Percentiles rank a stretch among this genome's conserved stretches.
Conservation (phyloP, 2,329 filamentous ascomycete species). For the Cucurbitaria berberidis region DNA sequence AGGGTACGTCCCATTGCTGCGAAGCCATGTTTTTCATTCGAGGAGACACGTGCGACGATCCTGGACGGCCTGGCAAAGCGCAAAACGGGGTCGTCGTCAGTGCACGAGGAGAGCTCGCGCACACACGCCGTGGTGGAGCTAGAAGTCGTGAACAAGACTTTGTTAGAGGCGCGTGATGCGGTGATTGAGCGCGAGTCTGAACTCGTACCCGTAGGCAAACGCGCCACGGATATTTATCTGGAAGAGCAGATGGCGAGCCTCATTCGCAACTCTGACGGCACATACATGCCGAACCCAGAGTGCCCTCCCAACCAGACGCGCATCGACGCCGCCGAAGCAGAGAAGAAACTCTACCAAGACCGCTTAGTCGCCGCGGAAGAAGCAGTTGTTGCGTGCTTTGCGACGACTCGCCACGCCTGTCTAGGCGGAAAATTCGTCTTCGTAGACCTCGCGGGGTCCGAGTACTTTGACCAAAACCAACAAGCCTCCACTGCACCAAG, state of each 20-base stretch:
- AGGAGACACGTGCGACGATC: conserved; percentile 39
- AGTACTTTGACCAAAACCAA: conserved; percentile 45
- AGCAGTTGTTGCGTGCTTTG: conserved; percentile 33
- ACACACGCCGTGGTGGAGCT: conserved; percentile 54
- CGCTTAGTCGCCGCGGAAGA: conserved; percentile 46
- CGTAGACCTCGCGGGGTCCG: conserved; percentile 55
- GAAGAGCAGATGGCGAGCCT: conserved; percentile 46
- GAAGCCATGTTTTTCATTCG: conserved; percentile 47
- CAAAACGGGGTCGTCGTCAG: conserved; percentile 47
- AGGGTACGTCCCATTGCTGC: conserved; percentile 50
- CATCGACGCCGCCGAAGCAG: conserved; percentile 50
- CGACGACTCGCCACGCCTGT: conserved; percentile 22
- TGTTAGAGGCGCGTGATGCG: conserved; percentile 48
- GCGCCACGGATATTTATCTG: conserved; percentile 50
- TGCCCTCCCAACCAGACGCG: conserved; percentile 45
- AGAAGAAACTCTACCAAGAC: conserved; percentile 47
- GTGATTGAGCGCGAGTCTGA: conserved; percentile 53
- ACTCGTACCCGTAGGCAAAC: conserved; percentile 54
- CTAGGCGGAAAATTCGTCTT: conserved; percentile 54
- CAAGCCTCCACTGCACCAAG: conserved; percentile 10
- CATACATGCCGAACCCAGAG: conserved; percentile 46
- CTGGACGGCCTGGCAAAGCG: conserved; percentile 38
- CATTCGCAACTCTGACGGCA: conserved; percentile 41
- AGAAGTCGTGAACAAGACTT: conserved; percentile 48
- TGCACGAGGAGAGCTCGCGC: conserved; percentile 55